Percentiles rank a stretch among this genome's conserved stretches.
Conservation (phyloP, 2,329 filamentous ascomycete genomes). For the Venturiaceae sp. region DNA sequence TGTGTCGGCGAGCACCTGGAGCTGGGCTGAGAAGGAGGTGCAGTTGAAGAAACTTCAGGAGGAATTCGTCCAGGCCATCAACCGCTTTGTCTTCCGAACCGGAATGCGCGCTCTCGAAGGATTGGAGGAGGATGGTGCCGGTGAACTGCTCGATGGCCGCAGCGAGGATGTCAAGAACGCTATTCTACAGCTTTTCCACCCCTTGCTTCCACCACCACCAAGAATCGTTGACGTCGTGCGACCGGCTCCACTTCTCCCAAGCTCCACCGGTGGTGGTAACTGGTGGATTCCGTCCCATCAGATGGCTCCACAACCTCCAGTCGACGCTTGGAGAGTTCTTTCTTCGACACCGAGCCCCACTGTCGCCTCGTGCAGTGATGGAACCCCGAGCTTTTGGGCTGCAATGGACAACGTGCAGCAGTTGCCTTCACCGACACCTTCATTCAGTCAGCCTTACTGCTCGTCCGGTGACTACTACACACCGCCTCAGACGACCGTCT, state of each 20-base stretch:
- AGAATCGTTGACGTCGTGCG: constrained; percentile 83
- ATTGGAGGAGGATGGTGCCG: constrained; percentile 90
- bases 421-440: constrained; percentile 67
- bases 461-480: constrained; percentile 68
- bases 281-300: constrained; percentile 68
- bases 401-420: constrained; percentile 62
- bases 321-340: constrained; percentile 85
- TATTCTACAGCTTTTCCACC: constrained; percentile 74
- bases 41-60: constrained; percentile 97
- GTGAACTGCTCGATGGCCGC: constrained; percentile 83
- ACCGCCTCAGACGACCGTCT: constrained; percentile 62
- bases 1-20: constrained; percentile 77
- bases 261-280: constrained; percentile 55
- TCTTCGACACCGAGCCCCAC: constrained; percentile 75
- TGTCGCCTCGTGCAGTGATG: constrained; percentile 60
- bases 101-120: constrained; percentile 85
- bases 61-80: constrained; percentile 91
- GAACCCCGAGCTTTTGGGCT: constrained; percentile 58
- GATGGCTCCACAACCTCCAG: constrained; percentile 55
- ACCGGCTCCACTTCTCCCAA: constrained; percentile 75
- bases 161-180: constrained; percentile 87
- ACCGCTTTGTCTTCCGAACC: constrained; percentile 93
- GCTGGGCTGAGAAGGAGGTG: constrained; percentile 93
- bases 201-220: constrained; percentile 78
- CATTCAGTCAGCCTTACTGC: constrained; percentile 69